Percentiles rank a stretch among this genome's conserved stretches.
These are phyloP conservation scores for Malassezia sympodialis DNA, from an alignment of 1,284 basidiomycete species.

Conservation along the genomic window DNA sequence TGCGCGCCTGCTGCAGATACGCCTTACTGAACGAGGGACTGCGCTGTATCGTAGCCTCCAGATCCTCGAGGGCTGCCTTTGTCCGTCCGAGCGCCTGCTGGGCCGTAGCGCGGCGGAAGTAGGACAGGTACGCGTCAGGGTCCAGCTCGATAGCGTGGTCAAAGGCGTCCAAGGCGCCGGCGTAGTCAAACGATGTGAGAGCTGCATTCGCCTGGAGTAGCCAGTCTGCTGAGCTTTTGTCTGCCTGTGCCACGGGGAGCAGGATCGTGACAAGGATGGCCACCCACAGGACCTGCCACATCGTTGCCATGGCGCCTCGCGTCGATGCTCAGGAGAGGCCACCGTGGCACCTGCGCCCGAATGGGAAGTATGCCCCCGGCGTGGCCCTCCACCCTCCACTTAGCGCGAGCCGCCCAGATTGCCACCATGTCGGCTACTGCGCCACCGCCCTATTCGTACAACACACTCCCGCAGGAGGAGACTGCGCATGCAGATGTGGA, in stretches of 20 bases:
- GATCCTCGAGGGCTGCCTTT: conserved; percentile 33
- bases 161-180: conserved; percentile 33
- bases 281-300: conserved; percentile 1
- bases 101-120: conserved; percentile 44
- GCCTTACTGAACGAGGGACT: conserved; percentile 43
- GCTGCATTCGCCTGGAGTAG: conserved; percentile 27
- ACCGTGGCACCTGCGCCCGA: conserved; percentile 4
- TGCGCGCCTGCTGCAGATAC: conserved; percentile 36
- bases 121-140: conserved; percentile 34
- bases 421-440: not conserved
- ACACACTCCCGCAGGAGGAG: conserved; percentile 18
- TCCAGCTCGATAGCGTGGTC: conserved; percentile 31
- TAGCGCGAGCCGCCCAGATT: not conserved
- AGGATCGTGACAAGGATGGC: not conserved
- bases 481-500: conserved; percentile 30
- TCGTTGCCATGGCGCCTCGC: not conserved
- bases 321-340: not conserved
- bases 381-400: not conserved
- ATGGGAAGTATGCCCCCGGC: not conserved
- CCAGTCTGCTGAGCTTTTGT: conserved; percentile 9
- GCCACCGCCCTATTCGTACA: conserved; percentile 12
- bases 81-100: conserved; percentile 42
- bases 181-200: conserved; percentile 31
- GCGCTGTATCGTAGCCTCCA: conserved; percentile 28
- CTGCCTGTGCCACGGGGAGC: conserved; percentile 2